These are phyloP conservation scores for Zymoseptoria ardabiliae DNA, from an alignment of 2,329 filamentous ascomycete species.

Conservation along the genomic window DNA sequence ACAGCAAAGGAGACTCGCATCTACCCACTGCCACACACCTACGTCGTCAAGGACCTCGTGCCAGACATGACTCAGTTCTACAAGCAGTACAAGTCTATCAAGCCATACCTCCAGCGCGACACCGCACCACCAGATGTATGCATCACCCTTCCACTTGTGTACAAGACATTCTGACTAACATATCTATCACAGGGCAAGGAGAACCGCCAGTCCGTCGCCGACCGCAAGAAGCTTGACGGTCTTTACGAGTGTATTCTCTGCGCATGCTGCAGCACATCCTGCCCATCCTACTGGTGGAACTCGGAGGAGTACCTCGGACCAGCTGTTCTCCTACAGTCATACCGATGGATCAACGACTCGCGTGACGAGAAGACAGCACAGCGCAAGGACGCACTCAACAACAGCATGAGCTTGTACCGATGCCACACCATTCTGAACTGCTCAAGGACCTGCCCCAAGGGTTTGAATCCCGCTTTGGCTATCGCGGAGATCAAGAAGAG, in stretches of 20 bases:
- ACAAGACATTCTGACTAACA: slow-evolving; percentile 8
- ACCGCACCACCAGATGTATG: slow-evolving; percentile 76
- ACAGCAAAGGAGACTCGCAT: slow-evolving; percentile 77
- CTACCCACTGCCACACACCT: slow-evolving; percentile 96
- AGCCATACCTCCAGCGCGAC: slow-evolving; percentile 92
- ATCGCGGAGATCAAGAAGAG: slow-evolving; percentile 99
- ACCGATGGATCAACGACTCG: slow-evolving; percentile 93
- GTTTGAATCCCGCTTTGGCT: slow-evolving; percentile 86
- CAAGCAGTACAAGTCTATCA: slow-evolving; percentile 99
- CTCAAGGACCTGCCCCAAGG: slow-evolving; percentile 96
- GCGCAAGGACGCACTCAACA: slow-evolving; percentile 87
- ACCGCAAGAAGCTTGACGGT: slow-evolving; percentile 93
- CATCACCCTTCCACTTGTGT: slow-evolving; percentile 19
- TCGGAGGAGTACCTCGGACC: slow-evolving; percentile 96
- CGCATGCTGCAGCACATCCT: slow-evolving; percentile 97
- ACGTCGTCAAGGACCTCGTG: slow-evolving; percentile 97
- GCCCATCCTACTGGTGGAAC: slow-evolving; percentile 99
- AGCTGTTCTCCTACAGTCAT: slow-evolving; percentile 92
- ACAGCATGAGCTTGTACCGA: slow-evolving; percentile 97
- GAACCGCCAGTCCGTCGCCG: slow-evolving; percentile 80
- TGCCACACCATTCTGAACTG: slow-evolving; percentile 99
- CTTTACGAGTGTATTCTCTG: slow-evolving; percentile 99
- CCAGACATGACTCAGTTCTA: slow-evolving; percentile 98
- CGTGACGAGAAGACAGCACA: slow-evolving; percentile 83
- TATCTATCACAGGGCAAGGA: slow-evolving; percentile 65